Percentiles rank a stretch among this genome's conserved stretches.
Conservation (phyloP, 176 grass and related monocot species). For the Juncus inflexus region DNA sequence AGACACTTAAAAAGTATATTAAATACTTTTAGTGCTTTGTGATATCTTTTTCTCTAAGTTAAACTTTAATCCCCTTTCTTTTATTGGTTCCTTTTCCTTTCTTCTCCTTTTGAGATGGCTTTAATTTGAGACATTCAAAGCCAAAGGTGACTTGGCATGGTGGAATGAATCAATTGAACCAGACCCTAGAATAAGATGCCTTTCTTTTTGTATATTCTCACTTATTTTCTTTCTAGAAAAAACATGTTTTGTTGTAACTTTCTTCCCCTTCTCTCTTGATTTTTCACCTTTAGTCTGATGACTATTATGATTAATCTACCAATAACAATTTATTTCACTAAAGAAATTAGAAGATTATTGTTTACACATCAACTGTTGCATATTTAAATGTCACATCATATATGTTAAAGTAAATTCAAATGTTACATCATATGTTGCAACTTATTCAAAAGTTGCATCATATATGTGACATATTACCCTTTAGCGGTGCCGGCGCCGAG, state of each 20-base stretch:
- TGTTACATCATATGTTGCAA: too few species aligned
- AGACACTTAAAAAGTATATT: too few species aligned
- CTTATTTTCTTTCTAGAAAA: conserved; percentile 1
- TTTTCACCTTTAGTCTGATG: background rate
- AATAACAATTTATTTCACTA: too few species aligned
- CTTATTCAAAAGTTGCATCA: too few species aligned
- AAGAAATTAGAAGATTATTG: too few species aligned
- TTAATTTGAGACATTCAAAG: conserved; percentile 10
- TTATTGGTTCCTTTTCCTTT: conserved; percentile 4
- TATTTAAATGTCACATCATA: too few species aligned
- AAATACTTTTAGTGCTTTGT: background rate
- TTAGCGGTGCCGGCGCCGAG: too few species aligned
- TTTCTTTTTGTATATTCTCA: conserved; percentile 9
- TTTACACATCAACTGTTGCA: too few species aligned
- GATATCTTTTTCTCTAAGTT: background rate
- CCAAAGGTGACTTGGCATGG: background rate
- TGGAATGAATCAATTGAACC: background rate
- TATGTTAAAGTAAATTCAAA: too few species aligned
- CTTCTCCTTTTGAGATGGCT: conserved; percentile 15
- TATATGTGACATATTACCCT: too few species aligned
- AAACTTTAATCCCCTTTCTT: background rate
- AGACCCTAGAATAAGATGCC: conserved; percentile 1
- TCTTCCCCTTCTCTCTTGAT: background rate
- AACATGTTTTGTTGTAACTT: background rate
- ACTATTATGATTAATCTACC: too few species aligned